These are phyloP conservation scores for Camellia japonica DNA, from an alignment of 148 eudicot species.

Conservation along the genomic window DNA sequence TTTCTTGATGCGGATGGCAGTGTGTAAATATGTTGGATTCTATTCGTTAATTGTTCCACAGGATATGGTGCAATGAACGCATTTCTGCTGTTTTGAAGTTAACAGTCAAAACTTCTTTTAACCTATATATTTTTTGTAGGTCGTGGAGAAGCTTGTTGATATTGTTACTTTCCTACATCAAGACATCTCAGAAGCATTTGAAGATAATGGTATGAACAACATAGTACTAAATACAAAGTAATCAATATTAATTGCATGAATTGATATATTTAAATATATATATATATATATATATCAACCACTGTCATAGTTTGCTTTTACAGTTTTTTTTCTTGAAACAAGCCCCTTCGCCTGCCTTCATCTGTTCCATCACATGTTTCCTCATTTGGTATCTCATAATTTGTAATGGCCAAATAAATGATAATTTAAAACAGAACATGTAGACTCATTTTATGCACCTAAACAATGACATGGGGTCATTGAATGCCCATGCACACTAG, in stretches of 20 bases:
- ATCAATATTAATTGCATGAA: neutral
- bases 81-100: neutral
- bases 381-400: neutral
- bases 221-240: neutral
- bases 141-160: conserved; percentile 94
- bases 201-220: conserved; percentile 51
- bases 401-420: neutral
- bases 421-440: neutral
- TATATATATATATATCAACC: neutral
- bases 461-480: neutral
- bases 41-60: neutral
- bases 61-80: neutral
- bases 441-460: neutral
- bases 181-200: conserved; percentile 70
- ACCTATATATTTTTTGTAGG: conserved; percentile 35
- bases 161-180: conserved; percentile 82
- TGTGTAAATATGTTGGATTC: conserved; percentile 10
- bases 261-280: neutral
- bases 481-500: neutral
- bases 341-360: neutral
- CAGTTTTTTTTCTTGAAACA: neutral
- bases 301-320: neutral
- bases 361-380: neutral
- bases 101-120: neutral
- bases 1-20: neutral